These are phyloP conservation scores for Ustilago cynodontis DNA, from an alignment of 1,284 basidiomycete genomes.

Conservation along the genomic window DNA sequence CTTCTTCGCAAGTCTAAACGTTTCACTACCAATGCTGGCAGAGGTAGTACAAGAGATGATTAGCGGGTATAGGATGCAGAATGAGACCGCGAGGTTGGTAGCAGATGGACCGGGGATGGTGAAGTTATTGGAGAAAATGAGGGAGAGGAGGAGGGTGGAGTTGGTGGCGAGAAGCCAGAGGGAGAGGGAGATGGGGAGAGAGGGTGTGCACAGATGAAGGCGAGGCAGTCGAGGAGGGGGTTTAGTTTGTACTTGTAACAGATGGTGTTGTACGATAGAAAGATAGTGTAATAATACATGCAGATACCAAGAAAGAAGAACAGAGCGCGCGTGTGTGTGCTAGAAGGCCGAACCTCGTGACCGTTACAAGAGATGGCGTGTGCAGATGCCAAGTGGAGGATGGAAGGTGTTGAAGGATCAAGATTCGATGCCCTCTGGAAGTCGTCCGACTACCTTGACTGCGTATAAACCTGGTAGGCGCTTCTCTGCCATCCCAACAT, in stretches of 20 bases:
- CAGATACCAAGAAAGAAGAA: neutral
- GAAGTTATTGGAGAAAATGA: slow-evolving; percentile 45
- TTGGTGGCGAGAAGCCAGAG: slow-evolving; percentile 12
- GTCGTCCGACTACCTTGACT: slow-evolving; percentile 66
- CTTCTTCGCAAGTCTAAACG: slow-evolving; percentile 86
- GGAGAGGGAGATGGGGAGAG: neutral
- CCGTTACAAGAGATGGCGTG: neutral
- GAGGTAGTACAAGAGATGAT: slow-evolving; percentile 91
- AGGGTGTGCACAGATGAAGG: slow-evolving; percentile 6
- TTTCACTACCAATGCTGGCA: slow-evolving; percentile 84
- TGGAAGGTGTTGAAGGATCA: neutral
- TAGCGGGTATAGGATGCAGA: slow-evolving; percentile 79
- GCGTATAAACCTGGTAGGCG: slow-evolving; percentile 67
- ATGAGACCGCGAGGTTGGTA: slow-evolving; percentile 13
- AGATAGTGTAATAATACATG: slow-evolving; percentile 33
- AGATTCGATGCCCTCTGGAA: slow-evolving; percentile 57
- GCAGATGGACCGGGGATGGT: slow-evolving; percentile 32
- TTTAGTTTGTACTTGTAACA: slow-evolving; percentile 17
- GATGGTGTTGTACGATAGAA: neutral
- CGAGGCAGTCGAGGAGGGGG: neutral
- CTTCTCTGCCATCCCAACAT: slow-evolving; percentile 53
- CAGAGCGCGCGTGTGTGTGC: no score
- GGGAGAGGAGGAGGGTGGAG: slow-evolving; percentile 22
- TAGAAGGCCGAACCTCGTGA: neutral
- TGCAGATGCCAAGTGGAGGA: no score